Evolutionary conservation across 768 basidiomycete species (phyloP).

Genomic region (Boletus subcaerulescens): DNA sequence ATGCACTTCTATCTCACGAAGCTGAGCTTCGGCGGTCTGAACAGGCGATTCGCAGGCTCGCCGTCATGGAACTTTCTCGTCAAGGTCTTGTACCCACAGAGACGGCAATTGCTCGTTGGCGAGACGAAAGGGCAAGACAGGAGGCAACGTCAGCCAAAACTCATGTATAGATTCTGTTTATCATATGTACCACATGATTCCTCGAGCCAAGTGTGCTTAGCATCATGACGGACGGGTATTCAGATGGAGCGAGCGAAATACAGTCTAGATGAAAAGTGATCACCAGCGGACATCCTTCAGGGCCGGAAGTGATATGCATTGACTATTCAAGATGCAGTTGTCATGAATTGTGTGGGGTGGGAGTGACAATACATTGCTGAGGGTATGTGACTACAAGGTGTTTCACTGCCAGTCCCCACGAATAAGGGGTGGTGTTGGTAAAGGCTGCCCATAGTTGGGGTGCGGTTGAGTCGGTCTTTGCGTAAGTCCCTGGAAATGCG

Average conservation of each 20-base stretch:
- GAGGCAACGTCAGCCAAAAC: conserved; percentile 3
- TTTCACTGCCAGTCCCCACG: conserved; percentile 29
- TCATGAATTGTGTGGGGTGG: conserved; percentile 10
- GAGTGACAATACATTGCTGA: conserved; percentile 15
- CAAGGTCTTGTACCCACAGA: conserved; percentile 79
- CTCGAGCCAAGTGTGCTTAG: not conserved
- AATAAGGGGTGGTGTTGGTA: conserved; percentile 24
- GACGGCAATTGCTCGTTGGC: conserved; percentile 82
- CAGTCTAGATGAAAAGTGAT: conserved; percentile 14
- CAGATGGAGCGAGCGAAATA: conserved; percentile 8
- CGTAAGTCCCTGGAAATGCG: conserved; percentile 39
- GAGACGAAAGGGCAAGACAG: conserved; percentile 39
- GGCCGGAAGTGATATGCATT: not conserved
- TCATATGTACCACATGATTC: conserved; percentile 11
- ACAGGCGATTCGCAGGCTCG: conserved; percentile 66
- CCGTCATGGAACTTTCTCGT: conserved; percentile 69
- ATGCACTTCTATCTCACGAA: conserved; percentile 71
- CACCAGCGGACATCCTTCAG: not conserved
- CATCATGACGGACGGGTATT: not conserved
- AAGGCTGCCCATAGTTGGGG: conserved; percentile 30
- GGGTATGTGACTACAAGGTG: conserved; percentile 9
- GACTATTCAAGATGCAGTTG: conserved; percentile 12
- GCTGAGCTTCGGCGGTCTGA: conserved; percentile 62
- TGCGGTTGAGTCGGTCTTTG: conserved; percentile 40
- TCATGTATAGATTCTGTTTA: conserved; percentile 4